Conservation (phyloP, 441 rosid genomes). For the Pelargonium australe region DNA sequence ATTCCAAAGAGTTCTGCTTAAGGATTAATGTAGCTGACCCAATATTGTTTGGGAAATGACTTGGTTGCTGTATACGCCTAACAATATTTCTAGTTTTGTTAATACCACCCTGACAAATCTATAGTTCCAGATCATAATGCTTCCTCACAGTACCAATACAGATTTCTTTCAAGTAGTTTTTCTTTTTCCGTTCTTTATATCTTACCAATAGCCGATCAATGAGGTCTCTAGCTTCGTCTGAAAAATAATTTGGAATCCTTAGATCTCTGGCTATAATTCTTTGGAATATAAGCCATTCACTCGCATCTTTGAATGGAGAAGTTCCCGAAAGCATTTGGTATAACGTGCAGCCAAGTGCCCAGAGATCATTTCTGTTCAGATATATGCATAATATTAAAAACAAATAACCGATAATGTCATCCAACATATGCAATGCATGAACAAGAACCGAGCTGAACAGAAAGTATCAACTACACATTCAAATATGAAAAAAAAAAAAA, state of each 20-base stretch:
- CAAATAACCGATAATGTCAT: not conserved
- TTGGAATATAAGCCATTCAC: slow-evolving; percentile 99
- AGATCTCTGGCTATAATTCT: slow-evolving; percentile 95
- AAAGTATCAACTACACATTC: not conserved
- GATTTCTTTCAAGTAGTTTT: too few relatives aligned
- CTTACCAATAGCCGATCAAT: slow-evolving; percentile 82
- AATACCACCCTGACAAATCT: too few relatives aligned
- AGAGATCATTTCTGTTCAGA: slow-evolving; percentile 90
- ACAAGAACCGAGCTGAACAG: not conserved
- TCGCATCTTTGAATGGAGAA: slow-evolving; percentile 96
- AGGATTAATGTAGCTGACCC: too few relatives aligned
- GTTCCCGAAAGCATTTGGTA: slow-evolving; percentile 99
- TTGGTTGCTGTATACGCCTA: too few relatives aligned
- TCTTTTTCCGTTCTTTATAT: not conserved
- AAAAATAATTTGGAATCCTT: slow-evolving; percentile 84
- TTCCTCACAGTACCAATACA: too few relatives aligned
- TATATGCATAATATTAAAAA: slow-evolving; percentile 27
- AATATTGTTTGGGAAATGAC: too few relatives aligned
- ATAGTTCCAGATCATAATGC: too few relatives aligned
- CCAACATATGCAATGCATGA: not conserved
- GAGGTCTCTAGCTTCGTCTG: slow-evolving; percentile 82
- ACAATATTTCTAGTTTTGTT: too few relatives aligned
- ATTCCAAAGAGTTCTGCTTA: too few relatives aligned
- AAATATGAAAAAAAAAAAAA: not conserved
- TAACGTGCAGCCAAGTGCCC: slow-evolving; percentile 99